These are phyloP conservation scores for Kalmusia sp. DNA, from an alignment of 2,329 filamentous ascomycete genomes.

Conservation along the genomic window DNA sequence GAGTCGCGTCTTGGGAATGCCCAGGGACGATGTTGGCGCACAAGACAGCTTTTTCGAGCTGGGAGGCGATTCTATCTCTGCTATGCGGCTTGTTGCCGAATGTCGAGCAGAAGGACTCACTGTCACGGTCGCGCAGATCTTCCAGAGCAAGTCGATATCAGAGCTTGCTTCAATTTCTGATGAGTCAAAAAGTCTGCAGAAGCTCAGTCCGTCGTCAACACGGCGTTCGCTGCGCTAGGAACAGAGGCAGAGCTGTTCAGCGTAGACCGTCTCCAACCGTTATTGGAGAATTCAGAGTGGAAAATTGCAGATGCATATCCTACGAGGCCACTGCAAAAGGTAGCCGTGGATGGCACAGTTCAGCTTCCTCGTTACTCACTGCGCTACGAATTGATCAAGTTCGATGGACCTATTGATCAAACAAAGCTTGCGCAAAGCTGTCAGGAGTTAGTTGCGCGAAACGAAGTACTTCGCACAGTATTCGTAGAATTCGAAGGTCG, in stretches of 20 bases:
- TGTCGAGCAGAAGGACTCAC: slow-evolving; percentile 45
- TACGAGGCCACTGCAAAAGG: slow-evolving; percentile 64
- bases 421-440: slow-evolving; percentile 59
- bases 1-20: slow-evolving; percentile 37
- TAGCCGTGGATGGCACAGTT: slow-evolving; percentile 66
- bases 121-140: slow-evolving; percentile 55
- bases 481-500: slow-evolving; percentile 61
- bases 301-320: slow-evolving; percentile 65
- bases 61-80: slow-evolving; percentile 56
- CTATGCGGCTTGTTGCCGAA: slow-evolving; percentile 54
- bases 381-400: slow-evolving; percentile 70
- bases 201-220: slow-evolving; percentile 33
- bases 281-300: slow-evolving; percentile 60
- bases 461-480: slow-evolving; percentile 71
- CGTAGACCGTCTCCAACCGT: slow-evolving; percentile 57
- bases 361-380: slow-evolving; percentile 66
- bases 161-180: slow-evolving; percentile 34
- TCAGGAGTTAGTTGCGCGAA: slow-evolving; percentile 63
- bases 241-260: slow-evolving; percentile 54
- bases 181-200: slow-evolving; percentile 36
- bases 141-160: slow-evolving; percentile 50
- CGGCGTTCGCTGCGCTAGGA: slow-evolving; percentile 61
- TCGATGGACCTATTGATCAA: slow-evolving; percentile 60
- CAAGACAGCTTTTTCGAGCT: slow-evolving; percentile 55
- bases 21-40: slow-evolving; percentile 42